Base-by-base conservation (phyloP, 208 protist genomes). In the Jaenimonas drosophilae region DNA sequence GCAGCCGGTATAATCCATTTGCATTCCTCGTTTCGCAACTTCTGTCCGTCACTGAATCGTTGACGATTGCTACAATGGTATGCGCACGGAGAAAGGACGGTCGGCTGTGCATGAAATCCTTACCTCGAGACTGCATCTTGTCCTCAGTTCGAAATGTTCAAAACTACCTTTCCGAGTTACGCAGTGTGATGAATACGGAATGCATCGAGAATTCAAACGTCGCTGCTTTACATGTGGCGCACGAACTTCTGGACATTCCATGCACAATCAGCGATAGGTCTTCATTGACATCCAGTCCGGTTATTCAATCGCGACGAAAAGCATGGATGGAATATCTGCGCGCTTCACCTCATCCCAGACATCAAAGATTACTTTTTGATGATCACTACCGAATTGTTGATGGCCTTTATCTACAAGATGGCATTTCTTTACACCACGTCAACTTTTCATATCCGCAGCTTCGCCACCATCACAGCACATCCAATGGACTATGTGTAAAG, bases 211-310 rank as follows among this genome's bases (percentile, higher is more conserved):
- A 9, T 34, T 34, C 14, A 16, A 14, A 34, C 11, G 31, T 16
- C 14, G 11, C 9, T 16, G 31, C 31, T 14, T 14, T 34, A 34
- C 31, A 16, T 9, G 11, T 16, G 14, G 31, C 16, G 16, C 23
- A 21, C 37, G 37, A 42, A 17, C 9, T 42, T 11, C 19, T 42
- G 6, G 9, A 21, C 9, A 6, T 42, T 7, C 37, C 37, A 7
- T 42, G 37, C 37, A 42, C 9, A 7, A 42, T 42, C 37, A 42
- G 37, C 23, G 37, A 42, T 17, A 6, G n/a, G 9, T 25, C 16
- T 17, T 11, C 9, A 11, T 21, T 11, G 37, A 21, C 9, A 7
- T 25, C 37, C 37, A 11, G 19, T 6, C 9, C 37, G 6, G 37
- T 25, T 11, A 7, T 42, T 11, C 7, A 7, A 17, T 6, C 7